Evolutionary conservation across 1,284 basidiomycete species (phyloP), one percentile per base, ranked within the genome.

Genomic region (Malassezia vespertilionis): DNA sequence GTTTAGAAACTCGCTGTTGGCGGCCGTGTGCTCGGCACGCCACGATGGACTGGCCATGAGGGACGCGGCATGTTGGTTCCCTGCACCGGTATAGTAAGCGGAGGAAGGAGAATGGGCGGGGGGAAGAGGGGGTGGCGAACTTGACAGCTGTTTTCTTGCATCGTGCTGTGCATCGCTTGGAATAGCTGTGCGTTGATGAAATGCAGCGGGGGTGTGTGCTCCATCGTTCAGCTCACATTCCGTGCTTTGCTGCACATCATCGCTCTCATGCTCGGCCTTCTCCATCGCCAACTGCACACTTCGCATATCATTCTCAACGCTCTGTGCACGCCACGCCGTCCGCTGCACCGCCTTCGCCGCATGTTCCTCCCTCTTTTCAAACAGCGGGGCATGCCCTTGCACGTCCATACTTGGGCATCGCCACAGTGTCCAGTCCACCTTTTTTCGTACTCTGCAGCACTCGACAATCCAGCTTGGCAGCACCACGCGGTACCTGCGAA

Each of bases 401-500:
- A 41, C 44, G 8, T 54, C 32, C 49, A 53, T 54, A 39, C 51
- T 50, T 11, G 48, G 45, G 2, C 49, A 56, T 6, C 43, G 8
- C 50, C 52, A 67, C 50, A 60, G 54, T 15, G 75, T 74, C 87
- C 87, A 91, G 4, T 83, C 79, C 2, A 87, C 76, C n/a, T 90
- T 74, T 8, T 73, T 71, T 0, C 80, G 81, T 7, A 76, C 76
- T 46, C 79, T 73, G 22, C 78, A 78, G 56, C 84, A 87, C 23
- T 88, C 79, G 9, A 82, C 73, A 7, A 97, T 76, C 88, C 90
- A 97, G 49, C 82, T 82, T 0, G 88, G 87, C 27, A 75, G 76
- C 23, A 85, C 87, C 10, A 95, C 82, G 64, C 86, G 90, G 80
- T 91, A 84, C 41, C 82, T 73, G 63, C 82, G 79, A 71, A 90